Evolutionary conservation across 169 alveolate species (phyloP).

Genomic region (Cryptosporidium sp.): DNA sequence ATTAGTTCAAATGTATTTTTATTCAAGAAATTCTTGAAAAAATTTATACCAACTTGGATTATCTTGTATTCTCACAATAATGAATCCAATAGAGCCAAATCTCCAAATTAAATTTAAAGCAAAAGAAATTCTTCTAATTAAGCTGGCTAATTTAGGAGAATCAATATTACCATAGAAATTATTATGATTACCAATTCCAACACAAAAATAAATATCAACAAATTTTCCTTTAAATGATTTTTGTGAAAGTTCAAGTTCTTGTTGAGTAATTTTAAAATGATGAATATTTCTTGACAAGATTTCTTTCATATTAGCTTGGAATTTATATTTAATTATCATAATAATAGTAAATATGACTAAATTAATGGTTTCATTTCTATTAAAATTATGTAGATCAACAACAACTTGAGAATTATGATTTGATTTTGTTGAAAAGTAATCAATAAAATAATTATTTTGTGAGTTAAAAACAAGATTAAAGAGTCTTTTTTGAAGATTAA

Average conservation of each 20-base stretch:
- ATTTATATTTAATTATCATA: slow-evolving; percentile 40
- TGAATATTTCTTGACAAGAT: not conserved
- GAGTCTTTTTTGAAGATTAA: not conserved
- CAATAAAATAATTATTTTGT: slow-evolving; percentile 31
- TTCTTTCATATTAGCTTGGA: not conserved
- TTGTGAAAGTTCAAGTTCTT: slow-evolving; percentile 25
- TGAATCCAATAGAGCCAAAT: slow-evolving; percentile 51
- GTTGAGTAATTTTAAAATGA: not conserved
- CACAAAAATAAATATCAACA: slow-evolving; percentile 61
- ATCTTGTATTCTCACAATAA: slow-evolving; percentile 45
- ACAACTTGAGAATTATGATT: not conserved
- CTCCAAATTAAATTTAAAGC: slow-evolving; percentile 69
- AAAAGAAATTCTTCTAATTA: slow-evolving; percentile 57
- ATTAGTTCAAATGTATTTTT: not conserved
- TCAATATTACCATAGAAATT: not conserved
- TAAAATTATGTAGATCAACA: slow-evolving; percentile 54
- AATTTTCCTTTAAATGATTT: slow-evolving; percentile 31
- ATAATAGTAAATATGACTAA: slow-evolving; percentile 28
- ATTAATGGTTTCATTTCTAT: slow-evolving; percentile 38
- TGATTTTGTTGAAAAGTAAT: slow-evolving; percentile 4
- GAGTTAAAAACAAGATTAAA: slow-evolving; percentile 28
- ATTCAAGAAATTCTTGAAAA: slow-evolving; percentile 16
- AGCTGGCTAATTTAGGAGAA: slow-evolving; percentile 59
- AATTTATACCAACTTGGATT: slow-evolving; percentile 30
- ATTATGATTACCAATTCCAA: slow-evolving; percentile 60